Base-by-base conservation (phyloP, 192 early-diverging fungal species). In the Coemansia erecta region DNA sequence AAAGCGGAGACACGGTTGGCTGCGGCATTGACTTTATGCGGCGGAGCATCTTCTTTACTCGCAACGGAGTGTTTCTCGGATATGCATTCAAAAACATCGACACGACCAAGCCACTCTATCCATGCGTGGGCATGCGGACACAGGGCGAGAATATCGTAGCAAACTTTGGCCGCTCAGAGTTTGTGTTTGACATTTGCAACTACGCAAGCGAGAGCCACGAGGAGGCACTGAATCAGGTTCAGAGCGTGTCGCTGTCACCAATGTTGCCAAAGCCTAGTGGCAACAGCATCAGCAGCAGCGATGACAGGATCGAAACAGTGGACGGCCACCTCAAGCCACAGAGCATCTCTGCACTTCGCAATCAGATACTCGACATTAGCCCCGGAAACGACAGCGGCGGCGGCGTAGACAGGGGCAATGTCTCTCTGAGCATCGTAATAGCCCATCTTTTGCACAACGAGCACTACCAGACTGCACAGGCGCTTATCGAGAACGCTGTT, bases 1-100 rank as follows among this genome's bases (percentile, higher is more conserved):
- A 87, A 9, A 97, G 92, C 3, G 92, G 91, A n/a, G 97, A 99
- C 73, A 84, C 86, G 1, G 87, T 97, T 58, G 97, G 97, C 13
- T 98, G 96, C 65, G 85, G 93, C 8, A 73, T 99, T 23, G 94
- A 98, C 68, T 95, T 95, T 78, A 58, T 77, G 49, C 79, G 83
- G 53, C 82, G 69, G 46, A 83, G 85, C 10, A 78, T 89, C 6
- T 95, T 94, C 61, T 99, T 92, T 67, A 98, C 94, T 8, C 94
- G 90, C 60, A 98, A 98, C 66, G 97, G 97, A 15, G 66, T 83
- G 10, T 82, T 83, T 60, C 84, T 85, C 15, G 83, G 85, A 4
- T 70, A 77, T 28, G 85, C 87, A 13, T 88, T 88, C 50, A 63
- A 57, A 12, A 58, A 64, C 12, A 57, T 83, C 35, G 58, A 80